Conservation (phyloP, 352 stramenopile genomes). For the Poterioochromonas sp. region DNA sequence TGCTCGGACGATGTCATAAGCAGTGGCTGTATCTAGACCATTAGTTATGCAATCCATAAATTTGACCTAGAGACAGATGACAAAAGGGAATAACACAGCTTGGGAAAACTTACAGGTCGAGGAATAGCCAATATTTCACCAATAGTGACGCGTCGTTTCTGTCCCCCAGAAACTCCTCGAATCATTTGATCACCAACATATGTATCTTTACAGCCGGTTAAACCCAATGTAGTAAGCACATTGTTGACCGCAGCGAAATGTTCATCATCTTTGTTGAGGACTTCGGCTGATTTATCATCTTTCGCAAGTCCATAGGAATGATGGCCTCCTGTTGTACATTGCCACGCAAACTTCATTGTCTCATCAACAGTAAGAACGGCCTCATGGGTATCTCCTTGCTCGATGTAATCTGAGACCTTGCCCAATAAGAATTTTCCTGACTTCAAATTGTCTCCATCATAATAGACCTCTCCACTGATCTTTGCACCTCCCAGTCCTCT, state of each 20-base stretch:
- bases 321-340: slow-evolving; percentile 55
- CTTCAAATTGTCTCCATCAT: slow-evolving; percentile 49
- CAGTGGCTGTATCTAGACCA: slow-evolving; percentile 77
- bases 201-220: slow-evolving; percentile 75
- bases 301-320: slow-evolving; percentile 6
- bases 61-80: slow-evolving; percentile 53
- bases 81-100: background rate
- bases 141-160: slow-evolving; percentile 69
- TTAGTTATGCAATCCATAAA: slow-evolving; percentile 82
- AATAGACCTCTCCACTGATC: slow-evolving; percentile 49
- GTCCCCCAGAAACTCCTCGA: slow-evolving; percentile 76
- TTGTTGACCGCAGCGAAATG: slow-evolving; percentile 54
- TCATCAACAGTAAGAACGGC: slow-evolving; percentile 6
- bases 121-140: background rate
- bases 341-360: slow-evolving; percentile 64
- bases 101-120: background rate
- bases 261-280: slow-evolving; percentile 32
- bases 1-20: slow-evolving; percentile 75
- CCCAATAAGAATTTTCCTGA: slow-evolving; percentile 45
- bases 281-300: slow-evolving; percentile 22
- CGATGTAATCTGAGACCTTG: slow-evolving; percentile 65
- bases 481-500: slow-evolving; percentile 28
- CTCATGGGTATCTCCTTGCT: slow-evolving; percentile 71
- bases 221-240: slow-evolving; percentile 63
- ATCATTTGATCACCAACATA: slow-evolving; percentile 74